Conservation (phyloP, 352 stramenopile genomes). For the Globisporangium sylvaticum region DNA sequence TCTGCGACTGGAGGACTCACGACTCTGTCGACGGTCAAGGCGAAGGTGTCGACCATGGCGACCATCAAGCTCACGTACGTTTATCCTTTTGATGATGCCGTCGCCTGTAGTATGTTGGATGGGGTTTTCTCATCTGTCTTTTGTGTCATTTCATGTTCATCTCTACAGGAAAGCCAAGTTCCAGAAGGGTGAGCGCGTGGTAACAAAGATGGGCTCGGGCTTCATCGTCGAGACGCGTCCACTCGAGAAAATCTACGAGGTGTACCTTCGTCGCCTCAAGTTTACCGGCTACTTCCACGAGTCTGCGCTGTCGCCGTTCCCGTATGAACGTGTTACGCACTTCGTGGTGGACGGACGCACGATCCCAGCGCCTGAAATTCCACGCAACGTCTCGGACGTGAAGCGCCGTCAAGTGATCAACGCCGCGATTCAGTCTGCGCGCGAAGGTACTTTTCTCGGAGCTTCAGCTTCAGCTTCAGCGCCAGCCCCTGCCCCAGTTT, state of each 20-base stretch:
- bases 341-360: constrained; percentile 79
- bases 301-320: constrained; percentile 51
- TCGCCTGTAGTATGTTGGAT: background rate
- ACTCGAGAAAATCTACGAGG: constrained; percentile 72
- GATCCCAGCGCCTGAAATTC: constrained; percentile 60
- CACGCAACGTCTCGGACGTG: constrained; percentile 57
- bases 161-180: constrained; percentile 57
- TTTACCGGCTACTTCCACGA: constrained; percentile 77
- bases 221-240: constrained; percentile 58
- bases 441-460: constrained; percentile 21
- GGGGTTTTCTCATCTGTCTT: background rate
- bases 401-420: constrained; percentile 71
- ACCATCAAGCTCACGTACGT: constrained; percentile 71
- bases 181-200: constrained; percentile 70
- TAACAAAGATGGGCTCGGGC: constrained; percentile 76
- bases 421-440: constrained; percentile 61
- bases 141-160: background rate
- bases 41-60: constrained; percentile 64
- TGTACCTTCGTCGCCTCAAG: constrained; percentile 72
- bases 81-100: background rate
- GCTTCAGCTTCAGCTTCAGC: background rate
- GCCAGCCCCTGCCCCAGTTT: too few relatives aligned
- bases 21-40: constrained; percentile 61
- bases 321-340: constrained; percentile 83
- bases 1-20: constrained; percentile 45